These are phyloP conservation scores for Rosa rugosa DNA, from an alignment of 306 rosid genomes.

Conservation along the genomic window DNA sequence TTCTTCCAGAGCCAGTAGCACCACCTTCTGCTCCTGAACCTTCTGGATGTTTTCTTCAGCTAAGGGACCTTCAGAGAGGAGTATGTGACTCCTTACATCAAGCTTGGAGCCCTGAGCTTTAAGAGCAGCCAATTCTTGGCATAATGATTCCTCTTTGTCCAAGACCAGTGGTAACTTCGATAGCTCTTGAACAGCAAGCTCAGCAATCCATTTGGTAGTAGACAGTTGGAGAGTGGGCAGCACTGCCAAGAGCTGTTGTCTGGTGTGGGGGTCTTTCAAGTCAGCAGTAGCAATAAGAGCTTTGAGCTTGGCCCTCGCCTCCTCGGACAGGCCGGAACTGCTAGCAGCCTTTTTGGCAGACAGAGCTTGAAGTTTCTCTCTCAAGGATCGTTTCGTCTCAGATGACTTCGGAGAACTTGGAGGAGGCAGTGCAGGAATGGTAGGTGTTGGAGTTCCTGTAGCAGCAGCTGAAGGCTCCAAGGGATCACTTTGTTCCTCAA, in stretches of 20 bases:
- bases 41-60: too few species aligned
- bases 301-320: neutral
- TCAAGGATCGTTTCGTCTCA: neutral
- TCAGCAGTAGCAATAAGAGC: neutral
- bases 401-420: neutral
- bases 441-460: neutral
- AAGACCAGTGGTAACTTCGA: neutral
- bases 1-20: too few species aligned
- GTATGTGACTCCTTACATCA: too few species aligned
- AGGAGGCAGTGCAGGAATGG: neutral
- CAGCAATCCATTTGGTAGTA: neutral
- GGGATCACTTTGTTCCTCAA: neutral
- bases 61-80: neutral
- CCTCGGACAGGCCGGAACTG: neutral
- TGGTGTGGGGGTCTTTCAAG: neutral
- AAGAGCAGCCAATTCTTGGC: neutral
- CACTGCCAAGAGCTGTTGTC: neutral
- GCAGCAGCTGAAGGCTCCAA: neutral
- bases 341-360: neutral
- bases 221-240: neutral
- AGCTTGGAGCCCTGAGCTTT: too few species aligned
- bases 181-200: neutral
- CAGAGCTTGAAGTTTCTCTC: neutral
- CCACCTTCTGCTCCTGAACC: too few species aligned
- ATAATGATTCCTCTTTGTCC: neutral